These are phyloP conservation scores for Candida namnaoensis DNA, from an alignment of 805 yeast species.

Conservation along the genomic window DNA sequence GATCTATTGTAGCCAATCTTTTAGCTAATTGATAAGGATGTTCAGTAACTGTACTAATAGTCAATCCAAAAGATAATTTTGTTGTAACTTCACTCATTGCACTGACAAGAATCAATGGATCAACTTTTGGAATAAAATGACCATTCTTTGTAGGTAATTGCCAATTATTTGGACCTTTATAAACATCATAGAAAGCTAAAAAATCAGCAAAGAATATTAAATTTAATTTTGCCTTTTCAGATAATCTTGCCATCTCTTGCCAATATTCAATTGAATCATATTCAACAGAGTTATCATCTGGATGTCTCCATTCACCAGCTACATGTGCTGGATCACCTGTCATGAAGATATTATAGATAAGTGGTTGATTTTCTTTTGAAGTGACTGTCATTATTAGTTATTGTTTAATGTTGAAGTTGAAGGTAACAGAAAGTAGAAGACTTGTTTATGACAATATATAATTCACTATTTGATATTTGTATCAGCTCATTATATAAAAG, in stretches of 20 bases:
- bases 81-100: conserved; percentile 31
- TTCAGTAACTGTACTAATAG: conserved; percentile 30
- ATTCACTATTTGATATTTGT: no score
- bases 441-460: no score
- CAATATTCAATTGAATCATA: conserved; percentile 23
- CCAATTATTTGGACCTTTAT: conserved; percentile 13
- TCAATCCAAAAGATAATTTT: conserved; percentile 27
- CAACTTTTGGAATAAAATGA: conserved; percentile 26
- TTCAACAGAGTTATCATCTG: conserved; percentile 21
- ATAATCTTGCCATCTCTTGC: conserved; percentile 23
- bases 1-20: conserved; percentile 30
- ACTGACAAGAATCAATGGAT: conserved; percentile 27
- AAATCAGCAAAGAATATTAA: conserved; percentile 29
- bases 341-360: no score
- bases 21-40: conserved; percentile 29
- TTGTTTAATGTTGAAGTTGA: no score
- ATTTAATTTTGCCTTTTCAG: conserved; percentile 28
- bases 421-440: no score
- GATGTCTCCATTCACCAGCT: conserved; percentile 24
- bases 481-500: no score
- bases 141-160: conserved; percentile 12
- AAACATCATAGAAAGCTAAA: conserved; percentile 28
- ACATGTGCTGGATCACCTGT: no score
- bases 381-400: no score
- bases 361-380: no score